These are phyloP conservation scores for Phytophthora niederhauseri DNA, from an alignment of 352 stramenopile genomes.

Conservation along the genomic window DNA sequence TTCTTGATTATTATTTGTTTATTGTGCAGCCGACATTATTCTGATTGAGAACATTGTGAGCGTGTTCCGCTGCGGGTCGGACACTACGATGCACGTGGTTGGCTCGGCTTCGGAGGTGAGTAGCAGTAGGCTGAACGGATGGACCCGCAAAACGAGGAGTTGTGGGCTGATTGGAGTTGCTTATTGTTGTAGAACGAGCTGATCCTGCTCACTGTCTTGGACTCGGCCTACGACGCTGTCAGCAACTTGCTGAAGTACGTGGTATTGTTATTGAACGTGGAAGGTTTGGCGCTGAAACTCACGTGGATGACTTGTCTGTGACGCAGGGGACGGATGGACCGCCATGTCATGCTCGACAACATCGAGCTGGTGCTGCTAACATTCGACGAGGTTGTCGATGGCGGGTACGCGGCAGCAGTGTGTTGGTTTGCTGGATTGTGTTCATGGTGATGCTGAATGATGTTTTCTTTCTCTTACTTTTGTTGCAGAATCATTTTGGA, in stretches of 20 bases:
- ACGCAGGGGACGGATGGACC: conserved; percentile 80
- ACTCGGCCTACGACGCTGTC: conserved; percentile 85
- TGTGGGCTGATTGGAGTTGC: conserved; percentile 4
- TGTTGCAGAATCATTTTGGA: conserved; percentile 84
- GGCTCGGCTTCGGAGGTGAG: conserved; percentile 79
- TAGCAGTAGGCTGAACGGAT: neutral
- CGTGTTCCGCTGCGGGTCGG: conserved; percentile 88
- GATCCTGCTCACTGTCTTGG: conserved; percentile 86
- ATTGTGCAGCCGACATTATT: conserved; percentile 83
- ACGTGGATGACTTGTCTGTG: conserved; percentile 7
- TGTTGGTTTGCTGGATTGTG: neutral
- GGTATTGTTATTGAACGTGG: neutral
- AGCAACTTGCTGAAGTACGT: conserved; percentile 89
- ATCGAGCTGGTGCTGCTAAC: conserved; percentile 91
- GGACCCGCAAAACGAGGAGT: neutral
- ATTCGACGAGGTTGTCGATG: conserved; percentile 92
- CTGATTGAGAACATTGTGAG: conserved; percentile 92
- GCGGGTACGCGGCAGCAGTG: conserved; percentile 54
- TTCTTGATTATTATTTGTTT: neutral
- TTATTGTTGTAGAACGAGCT: conserved; percentile 79
- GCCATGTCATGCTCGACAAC: conserved; percentile 91
- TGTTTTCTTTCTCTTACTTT: neutral
- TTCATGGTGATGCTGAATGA: conserved; percentile 1
- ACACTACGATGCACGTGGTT: conserved; percentile 91
- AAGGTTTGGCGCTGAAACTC: neutral